Evolutionary conservation across 2,329 filamentous ascomycete genomes (phyloP).

Genomic region (Cladobotryum protrusum): DNA sequence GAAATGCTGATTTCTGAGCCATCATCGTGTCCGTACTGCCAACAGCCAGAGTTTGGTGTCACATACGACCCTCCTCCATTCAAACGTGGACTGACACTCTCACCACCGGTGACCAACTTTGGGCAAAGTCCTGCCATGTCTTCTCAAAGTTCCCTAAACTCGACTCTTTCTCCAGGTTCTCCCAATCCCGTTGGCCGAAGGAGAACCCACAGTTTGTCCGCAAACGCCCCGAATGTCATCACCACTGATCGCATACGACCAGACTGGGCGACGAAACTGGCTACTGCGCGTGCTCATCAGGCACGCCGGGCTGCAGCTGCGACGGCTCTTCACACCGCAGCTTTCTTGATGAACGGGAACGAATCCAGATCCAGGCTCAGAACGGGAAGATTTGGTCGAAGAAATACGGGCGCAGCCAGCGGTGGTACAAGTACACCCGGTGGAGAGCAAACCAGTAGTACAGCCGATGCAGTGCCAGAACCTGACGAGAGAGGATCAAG

Average conservation of each 20-base stretch:
- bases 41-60: constrained; percentile 92
- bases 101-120: constrained; percentile 35
- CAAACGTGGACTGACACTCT: constrained; percentile 72
- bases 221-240: constrained; percentile 77
- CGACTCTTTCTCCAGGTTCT: constrained; percentile 40
- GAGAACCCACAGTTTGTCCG: constrained; percentile 61
- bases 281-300: constrained; percentile 76
- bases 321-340: constrained; percentile 88
- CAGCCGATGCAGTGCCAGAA: constrained; percentile 17
- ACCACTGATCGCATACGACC: constrained; percentile 89
- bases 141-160: constrained; percentile 73
- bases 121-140: constrained; percentile 66
- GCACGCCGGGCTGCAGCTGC: constrained; percentile 84
- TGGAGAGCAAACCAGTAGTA: constrained; percentile 9
- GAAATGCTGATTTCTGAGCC: constrained; percentile 82
- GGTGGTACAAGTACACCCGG: constrained; percentile 25
- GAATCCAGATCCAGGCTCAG: constrained; percentile 43
- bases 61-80: constrained; percentile 88
- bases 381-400: constrained; percentile 50
- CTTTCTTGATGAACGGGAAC: constrained; percentile 74
- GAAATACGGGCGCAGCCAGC: constrained; percentile 39
- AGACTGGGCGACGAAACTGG: constrained; percentile 88
- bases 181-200: constrained; percentile 34
- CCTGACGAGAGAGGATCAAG: constrained; percentile 17
- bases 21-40: constrained; percentile 89